Evolutionary conservation across 345 rosid genomes (phyloP), one percentile per base, ranked within the genome.

Genomic region (Eucalyptus lansdowneana): DNA sequence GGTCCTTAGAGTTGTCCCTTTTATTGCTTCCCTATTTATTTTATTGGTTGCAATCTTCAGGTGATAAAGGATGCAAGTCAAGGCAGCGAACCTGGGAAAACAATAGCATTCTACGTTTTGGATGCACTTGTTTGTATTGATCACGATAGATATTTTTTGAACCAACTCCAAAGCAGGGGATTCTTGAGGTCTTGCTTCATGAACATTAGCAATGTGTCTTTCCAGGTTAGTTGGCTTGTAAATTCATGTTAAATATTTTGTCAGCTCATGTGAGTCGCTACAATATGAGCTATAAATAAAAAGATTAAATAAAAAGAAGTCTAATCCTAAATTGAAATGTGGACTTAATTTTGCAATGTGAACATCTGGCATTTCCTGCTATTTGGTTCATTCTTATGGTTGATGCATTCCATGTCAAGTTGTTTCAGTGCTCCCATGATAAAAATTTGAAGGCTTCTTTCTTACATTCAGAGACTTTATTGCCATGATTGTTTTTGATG

Each of bases 91-190:
- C 94, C 97, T 91, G 99, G 99, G 89, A 97, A 97, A 92, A 96
- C 97, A 51, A 91, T 97, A 90, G 95, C 99, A 29, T 95, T 97
- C 54, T 97, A 97, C 90, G 98, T 97, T 91, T 91, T 97, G 89
- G 99, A 96, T 91, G 97, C 97, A 42, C 92, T 97, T 90, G 93
- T 96, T 89, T 94, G 98, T 91, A 91, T 96, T 85, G 99, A 97
- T 91, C 95, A 95, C 80, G 98, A 97, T 90, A 95, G 96, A 94
- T 97, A 91, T 91, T 95, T 97, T 92, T 95, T 97, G 87, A 96
- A 87, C 90, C 99, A 97, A 94, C 98, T 97, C 90, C 98, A 97
- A 92, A 97, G 98, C 91, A 95, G 99, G 91, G 99, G 97, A 49
- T 96, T 97, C 92, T 89, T 97, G 89, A 94, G 98, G 65, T 94